phyloP scores from a whole-genome alignment of 371 early-diverging fungal genomes.

The Rhizoclosmatium hyalinum region DNA sequence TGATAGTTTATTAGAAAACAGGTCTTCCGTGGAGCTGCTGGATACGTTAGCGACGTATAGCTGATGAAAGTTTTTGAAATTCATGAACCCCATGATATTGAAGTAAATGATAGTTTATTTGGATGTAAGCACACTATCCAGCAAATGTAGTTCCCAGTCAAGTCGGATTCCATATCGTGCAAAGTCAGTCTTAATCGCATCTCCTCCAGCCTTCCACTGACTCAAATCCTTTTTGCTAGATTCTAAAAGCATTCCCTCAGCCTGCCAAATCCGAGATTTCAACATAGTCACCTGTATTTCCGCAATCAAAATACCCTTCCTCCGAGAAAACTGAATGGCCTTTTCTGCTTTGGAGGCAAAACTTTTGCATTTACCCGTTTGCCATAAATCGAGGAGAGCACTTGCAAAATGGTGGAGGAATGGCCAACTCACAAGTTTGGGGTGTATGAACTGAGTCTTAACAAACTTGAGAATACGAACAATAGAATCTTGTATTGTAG shows the following conservation, averaged over 20 bases:
- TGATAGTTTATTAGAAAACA: no score
- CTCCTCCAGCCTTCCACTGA: conserved; percentile 3
- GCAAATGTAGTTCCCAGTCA: conserved; percentile 6
- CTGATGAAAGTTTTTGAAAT: no score
- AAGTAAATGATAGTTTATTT: not conserved
- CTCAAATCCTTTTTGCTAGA: not conserved
- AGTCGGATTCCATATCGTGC: not conserved
- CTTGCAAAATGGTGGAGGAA: conserved; percentile 1
- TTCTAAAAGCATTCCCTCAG: not conserved
- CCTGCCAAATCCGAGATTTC: conserved; percentile 5
- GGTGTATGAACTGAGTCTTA: not conserved
- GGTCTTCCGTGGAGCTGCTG: no score
- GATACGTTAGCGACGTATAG: no score
- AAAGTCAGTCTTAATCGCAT: not conserved
- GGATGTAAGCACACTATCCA: not conserved
- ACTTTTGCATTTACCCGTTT: not conserved
- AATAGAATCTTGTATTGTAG: not conserved
- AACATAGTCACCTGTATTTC: not conserved
- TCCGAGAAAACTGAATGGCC: not conserved
- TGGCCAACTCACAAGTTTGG: not conserved
- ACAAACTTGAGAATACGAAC: conserved; percentile 13
- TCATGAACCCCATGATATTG: no score
- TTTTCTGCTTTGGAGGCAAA: not conserved
- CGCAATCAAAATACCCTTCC: not conserved
- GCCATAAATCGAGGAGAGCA: not conserved